A percentile compares a stretch with the other conserved stretches of the same genome.
These are phyloP conservation scores for Heliamphora pulchella DNA, from an alignment of 179 eudicot genomes.

Conservation along the genomic window DNA sequence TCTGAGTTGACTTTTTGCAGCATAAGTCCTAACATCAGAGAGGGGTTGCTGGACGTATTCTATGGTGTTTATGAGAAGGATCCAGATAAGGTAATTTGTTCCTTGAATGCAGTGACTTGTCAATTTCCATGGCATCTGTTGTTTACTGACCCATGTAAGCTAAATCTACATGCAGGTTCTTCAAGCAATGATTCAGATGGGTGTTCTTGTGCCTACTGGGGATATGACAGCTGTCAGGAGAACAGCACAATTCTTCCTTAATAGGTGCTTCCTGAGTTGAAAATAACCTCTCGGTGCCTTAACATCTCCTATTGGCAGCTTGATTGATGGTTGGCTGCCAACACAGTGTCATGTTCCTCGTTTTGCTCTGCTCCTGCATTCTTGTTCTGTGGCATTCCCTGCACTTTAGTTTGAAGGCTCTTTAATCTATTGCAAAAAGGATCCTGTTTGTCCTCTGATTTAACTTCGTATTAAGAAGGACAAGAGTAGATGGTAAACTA, in stretches of 20 bases:
- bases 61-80: conserved; percentile 98
- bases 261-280: conserved; percentile 46
- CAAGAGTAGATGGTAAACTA: background rate
- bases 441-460: background rate
- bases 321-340: background rate
- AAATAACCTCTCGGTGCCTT: background rate
- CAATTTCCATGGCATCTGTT: background rate
- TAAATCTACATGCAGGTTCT: conserved; percentile 56
- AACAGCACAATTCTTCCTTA: conserved; percentile 88
- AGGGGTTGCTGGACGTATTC: conserved; percentile 84
- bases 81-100: conserved; percentile 66
- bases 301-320: background rate
- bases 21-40: conserved; percentile 88
- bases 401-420: background rate
- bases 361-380: background rate
- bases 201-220: conserved; percentile 96
- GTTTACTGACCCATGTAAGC: background rate
- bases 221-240: conserved; percentile 96
- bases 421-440: background rate
- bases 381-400: conserved; percentile 7
- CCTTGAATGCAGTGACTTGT: background rate
- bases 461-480: no score
- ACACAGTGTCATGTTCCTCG: background rate
- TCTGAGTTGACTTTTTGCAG: conserved; percentile 39
- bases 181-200: conserved; percentile 96